These are phyloP conservation scores for Verruconis gallopava DNA, from an alignment of 2,329 filamentous ascomycete genomes.

Conservation along the genomic window DNA sequence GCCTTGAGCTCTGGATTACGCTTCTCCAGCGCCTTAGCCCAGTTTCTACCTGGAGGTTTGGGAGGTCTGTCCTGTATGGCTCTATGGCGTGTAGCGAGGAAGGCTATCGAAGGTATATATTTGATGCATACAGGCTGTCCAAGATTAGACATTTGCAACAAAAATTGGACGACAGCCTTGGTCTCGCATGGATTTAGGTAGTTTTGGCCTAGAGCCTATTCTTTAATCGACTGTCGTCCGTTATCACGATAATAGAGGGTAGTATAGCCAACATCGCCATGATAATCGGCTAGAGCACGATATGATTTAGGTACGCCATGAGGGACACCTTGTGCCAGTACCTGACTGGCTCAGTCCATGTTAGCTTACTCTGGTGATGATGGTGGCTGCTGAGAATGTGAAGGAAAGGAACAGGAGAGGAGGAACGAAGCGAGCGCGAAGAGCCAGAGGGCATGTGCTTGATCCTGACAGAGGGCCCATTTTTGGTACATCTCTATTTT, in stretches of 20 bases:
- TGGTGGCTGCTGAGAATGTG: background rate
- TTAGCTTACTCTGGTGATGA: constrained; percentile 1
- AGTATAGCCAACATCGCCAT: constrained; percentile 13
- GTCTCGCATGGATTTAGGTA: constrained; percentile 12
- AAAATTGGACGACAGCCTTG: constrained; percentile 16
- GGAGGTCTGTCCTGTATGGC: constrained; percentile 12
- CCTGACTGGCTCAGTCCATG: constrained; percentile 13
- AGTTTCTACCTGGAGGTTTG: constrained; percentile 12
- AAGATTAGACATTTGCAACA: constrained; percentile 14
- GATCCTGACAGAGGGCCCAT: background rate
- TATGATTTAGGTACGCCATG: constrained; percentile 9
- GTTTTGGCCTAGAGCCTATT: constrained; percentile 3
- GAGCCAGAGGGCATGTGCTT: background rate
- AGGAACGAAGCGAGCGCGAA: background rate
- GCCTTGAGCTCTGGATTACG: constrained; percentile 8
- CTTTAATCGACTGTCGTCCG: constrained; percentile 17
- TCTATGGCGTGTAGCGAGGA: constrained; percentile 9
- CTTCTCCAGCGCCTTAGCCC: constrained; percentile 8
- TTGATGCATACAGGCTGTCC: constrained; percentile 14
- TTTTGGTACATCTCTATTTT: background rate
- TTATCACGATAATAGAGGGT: constrained; percentile 15
- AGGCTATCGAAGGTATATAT: constrained; percentile 12
- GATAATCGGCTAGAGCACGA: constrained; percentile 12
- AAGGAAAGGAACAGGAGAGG: constrained; percentile 1
- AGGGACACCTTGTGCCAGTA: constrained; percentile 8